phyloP scores from a whole-genome alignment of 306 rosid genomes.

The Clitoria ternatea region DNA sequence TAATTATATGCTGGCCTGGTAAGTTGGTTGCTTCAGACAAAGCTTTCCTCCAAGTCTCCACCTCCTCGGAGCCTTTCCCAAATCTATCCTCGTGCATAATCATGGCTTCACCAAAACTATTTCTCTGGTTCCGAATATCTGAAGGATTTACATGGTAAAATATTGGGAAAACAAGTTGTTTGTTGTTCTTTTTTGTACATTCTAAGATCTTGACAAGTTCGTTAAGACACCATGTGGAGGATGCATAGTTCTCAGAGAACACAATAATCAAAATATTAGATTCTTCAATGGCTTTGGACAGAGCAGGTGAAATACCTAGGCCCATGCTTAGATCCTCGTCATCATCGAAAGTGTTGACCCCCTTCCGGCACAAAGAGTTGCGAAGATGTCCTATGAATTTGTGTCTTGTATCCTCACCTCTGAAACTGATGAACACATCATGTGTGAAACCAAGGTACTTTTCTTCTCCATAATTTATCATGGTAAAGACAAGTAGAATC shows the following conservation, averaged over 20 bases:
- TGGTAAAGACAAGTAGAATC: too few species aligned
- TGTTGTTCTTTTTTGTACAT: background rate
- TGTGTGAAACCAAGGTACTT: background rate
- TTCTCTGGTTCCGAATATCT: background rate
- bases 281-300: too few species aligned
- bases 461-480: background rate
- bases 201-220: background rate
- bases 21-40: background rate
- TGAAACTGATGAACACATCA: background rate
- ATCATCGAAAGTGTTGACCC: background rate
- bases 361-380: background rate
- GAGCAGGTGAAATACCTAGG: too few species aligned
- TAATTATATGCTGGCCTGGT: background rate
- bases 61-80: background rate
- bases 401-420: background rate
- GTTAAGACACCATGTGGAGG: slow-evolving; percentile 10
- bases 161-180: background rate
- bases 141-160: slow-evolving; percentile 19
- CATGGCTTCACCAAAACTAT: background rate
- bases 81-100: background rate
- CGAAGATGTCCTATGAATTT: background rate
- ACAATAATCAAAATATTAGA: background rate
- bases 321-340: background rate
- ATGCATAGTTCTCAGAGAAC: slow-evolving; percentile 2
- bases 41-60: background rate